Percentiles rank a stretch among this genome's conserved stretches.
Evolutionary conservation across 495 filamentous ascomycete genomes (phyloP).

Genomic region (Neurospora intermedia): DNA sequence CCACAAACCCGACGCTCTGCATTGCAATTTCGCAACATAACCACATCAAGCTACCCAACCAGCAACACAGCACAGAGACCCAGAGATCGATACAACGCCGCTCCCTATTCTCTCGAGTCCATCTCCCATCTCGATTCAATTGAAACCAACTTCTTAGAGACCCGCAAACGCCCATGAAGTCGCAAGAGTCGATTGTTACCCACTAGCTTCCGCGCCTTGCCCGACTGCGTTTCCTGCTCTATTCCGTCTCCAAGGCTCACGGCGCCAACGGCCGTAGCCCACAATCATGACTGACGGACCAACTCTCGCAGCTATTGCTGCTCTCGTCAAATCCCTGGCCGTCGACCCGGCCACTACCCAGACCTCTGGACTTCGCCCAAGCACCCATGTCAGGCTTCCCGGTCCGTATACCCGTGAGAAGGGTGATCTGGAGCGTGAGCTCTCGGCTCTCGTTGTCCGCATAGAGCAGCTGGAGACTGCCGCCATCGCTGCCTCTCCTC

Average conservation of each 20-base stretch:
- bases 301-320: conserved; percentile 50
- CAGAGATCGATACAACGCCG: neutral
- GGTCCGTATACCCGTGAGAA: conserved; percentile 54
- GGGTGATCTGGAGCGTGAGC: conserved; percentile 56
- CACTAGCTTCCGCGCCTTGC: neutral
- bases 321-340: conserved; percentile 53
- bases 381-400: conserved; percentile 48
- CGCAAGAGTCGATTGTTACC: neutral
- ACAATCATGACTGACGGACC: conserved; percentile 48
- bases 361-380: conserved; percentile 20
- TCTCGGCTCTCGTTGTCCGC: conserved; percentile 55
- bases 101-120: neutral
- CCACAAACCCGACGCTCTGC: neutral
- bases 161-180: conserved; percentile 2
- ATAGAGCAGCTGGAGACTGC: conserved; percentile 59
- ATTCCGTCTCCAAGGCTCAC: conserved; percentile 11
- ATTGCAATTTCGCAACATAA: neutral
- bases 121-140: neutral
- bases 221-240: neutral
- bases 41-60: neutral
- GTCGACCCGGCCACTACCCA: conserved; percentile 27
- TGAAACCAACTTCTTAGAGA: neutral
- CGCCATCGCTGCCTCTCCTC: conserved; percentile 32
- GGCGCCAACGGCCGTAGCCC: conserved; percentile 7
- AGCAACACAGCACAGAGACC: neutral